Evolutionary conservation across 2,329 filamentous ascomycete species (phyloP), one percentile per base, ranked within the genome.

Genomic region (Harringtonia aguacate): DNA sequence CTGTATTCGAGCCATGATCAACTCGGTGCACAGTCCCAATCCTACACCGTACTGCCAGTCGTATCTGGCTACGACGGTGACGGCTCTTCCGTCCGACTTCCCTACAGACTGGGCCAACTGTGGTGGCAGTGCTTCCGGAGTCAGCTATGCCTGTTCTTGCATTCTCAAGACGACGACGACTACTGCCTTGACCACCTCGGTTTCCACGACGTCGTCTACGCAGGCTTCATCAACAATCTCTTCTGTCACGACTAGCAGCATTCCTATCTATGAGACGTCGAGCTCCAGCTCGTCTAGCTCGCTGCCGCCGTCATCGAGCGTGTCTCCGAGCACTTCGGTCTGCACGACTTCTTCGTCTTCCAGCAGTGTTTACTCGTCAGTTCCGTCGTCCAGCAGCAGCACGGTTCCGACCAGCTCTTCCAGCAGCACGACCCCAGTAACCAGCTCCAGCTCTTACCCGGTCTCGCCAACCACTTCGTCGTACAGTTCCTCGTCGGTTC

Each of bases 71-170:
- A 17, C 36, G 15, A 36, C 34, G 2, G 24, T 30, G 17, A 47
- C 44, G 24, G 9, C 29, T 8, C 7, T 14, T 1, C 21, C 15
- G 18, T 20, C 31, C 9, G 41, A 27, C 6, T 38, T 47, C 20
- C 48, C 46, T 1, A n/a, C 34, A 2, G 44, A 44, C 27, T 50
- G 48, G 48, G 34, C 34, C 29, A 48, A 43, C 46, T 50, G 48
- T n/a, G 22, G 33, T 3, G 12, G 17, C 5, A 36, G 44, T 14
- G 39, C 33, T 3, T 9, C 12, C 18, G 12, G 3, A 17, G 39
- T 50, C 17, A 50, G 42, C 44, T 43, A 39, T 17, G 39, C 39
- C 7, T 50, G 48, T 40, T 27, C 36, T 20, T 50, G 48, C 22
- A 36, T 50, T 13, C 8, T 47, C 20, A 28, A 18, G 12, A 14